These are phyloP conservation scores for Actinidia arguta DNA, from an alignment of 179 eudicot species.

Conservation along the genomic window DNA sequence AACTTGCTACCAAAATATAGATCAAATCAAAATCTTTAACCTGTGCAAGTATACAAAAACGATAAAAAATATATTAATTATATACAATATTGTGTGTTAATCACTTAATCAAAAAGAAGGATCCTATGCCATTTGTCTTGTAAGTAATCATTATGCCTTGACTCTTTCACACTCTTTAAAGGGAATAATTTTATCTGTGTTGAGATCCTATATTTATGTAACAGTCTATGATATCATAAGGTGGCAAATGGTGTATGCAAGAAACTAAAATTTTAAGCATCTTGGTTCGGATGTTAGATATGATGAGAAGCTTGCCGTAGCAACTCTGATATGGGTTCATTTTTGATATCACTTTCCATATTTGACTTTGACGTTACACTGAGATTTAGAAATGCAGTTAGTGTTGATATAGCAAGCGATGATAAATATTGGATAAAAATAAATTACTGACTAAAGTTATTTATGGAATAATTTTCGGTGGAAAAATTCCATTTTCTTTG, in stretches of 20 bases:
- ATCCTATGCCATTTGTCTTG: slow-evolving; percentile 44
- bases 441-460: not conserved
- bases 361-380: not conserved
- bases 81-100: too few relatives aligned
- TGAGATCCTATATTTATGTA: not conserved
- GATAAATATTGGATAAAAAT: not conserved
- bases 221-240: not conserved
- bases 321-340: not conserved
- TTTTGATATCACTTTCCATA: not conserved
- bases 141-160: slow-evolving; percentile 21
- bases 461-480: not conserved
- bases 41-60: too few relatives aligned
- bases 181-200: slow-evolving; percentile 5
- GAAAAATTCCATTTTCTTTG: not conserved
- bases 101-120: too few relatives aligned
- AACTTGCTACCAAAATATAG: too few relatives aligned
- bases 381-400: not conserved
- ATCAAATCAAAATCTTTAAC: too few relatives aligned
- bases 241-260: not conserved
- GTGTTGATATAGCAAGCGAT: too few relatives aligned
- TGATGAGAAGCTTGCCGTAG: not conserved
- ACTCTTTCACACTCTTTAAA: not conserved
- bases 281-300: not conserved
- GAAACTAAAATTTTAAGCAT: not conserved
- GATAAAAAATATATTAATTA: too few relatives aligned